These are phyloP conservation scores for Zasmidium citrigriseum DNA, from an alignment of 2,329 filamentous ascomycete genomes.

Conservation along the genomic window DNA sequence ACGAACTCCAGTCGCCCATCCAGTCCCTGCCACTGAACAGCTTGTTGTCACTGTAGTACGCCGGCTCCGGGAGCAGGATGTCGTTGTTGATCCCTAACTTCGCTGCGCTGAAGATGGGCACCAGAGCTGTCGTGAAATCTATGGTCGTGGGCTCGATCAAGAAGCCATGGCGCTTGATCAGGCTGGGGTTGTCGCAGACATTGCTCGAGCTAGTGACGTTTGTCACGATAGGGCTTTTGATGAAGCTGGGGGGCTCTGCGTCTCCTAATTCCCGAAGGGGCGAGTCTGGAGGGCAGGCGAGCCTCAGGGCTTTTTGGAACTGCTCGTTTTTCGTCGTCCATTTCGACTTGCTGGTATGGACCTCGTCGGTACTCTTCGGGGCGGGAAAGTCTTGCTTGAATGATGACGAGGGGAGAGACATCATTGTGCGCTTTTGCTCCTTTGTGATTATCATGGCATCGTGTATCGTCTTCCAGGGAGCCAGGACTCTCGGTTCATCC, in stretches of 20 bases:
- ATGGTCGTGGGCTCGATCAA: constrained; percentile 46
- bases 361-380: no score
- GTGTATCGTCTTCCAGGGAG: constrained; percentile 22
- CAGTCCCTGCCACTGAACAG: constrained; percentile 31
- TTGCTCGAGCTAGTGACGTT: constrained; percentile 24
- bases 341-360: neutral
- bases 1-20: neutral
- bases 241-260: neutral
- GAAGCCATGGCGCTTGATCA: constrained; percentile 44
- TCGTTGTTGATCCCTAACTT: constrained; percentile 50
- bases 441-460: neutral
- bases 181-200: constrained; percentile 44
- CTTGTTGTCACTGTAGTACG: constrained; percentile 44
- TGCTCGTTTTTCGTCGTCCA: neutral
- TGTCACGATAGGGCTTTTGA: neutral
- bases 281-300: neutral
- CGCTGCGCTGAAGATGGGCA: constrained; percentile 49
- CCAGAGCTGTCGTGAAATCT: constrained; percentile 39
- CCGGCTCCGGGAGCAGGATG: constrained; percentile 48
- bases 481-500: constrained; percentile 45
- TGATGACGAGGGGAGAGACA: constrained; percentile 33
- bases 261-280: neutral
- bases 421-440: neutral
- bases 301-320: neutral
- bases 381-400: neutral